Percentiles rank a stretch among this genome's conserved stretches.
phyloP scores from a whole-genome alignment of 768 basidiomycete genomes.

The Boletus edulis region DNA sequence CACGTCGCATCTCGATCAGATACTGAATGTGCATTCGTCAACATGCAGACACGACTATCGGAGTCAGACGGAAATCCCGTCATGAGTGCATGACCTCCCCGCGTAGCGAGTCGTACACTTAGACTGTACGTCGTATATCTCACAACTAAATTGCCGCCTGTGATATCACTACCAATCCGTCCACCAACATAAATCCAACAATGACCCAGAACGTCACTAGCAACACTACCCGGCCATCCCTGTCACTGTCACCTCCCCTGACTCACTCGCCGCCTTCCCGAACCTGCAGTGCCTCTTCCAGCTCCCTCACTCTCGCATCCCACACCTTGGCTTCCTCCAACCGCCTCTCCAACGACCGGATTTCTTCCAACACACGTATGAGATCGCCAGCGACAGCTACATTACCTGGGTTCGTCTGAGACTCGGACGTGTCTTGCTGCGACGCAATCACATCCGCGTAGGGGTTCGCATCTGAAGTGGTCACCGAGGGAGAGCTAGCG shows the following conservation, averaged over 20 bases:
- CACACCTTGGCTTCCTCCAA: constrained; percentile 25
- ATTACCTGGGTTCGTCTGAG: not conserved
- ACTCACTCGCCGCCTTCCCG: not conserved
- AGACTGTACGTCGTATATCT: too few species aligned
- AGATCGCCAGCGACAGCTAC: constrained; percentile 16
- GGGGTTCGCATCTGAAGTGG: not conserved
- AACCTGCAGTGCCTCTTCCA: constrained; percentile 26
- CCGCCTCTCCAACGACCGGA: constrained; percentile 19
- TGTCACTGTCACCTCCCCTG: not conserved
- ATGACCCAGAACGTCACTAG: too few species aligned
- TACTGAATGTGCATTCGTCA: too few species aligned
- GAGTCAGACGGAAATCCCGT: too few species aligned
- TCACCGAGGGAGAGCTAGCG: not conserved
- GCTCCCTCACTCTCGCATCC: constrained; percentile 26
- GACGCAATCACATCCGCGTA: not conserved
- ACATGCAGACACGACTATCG: too few species aligned
- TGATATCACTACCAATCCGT: too few species aligned
- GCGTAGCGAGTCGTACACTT: too few species aligned
- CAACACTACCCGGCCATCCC: too few species aligned
- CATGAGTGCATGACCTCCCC: too few species aligned
- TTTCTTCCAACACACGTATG: constrained; percentile 28
- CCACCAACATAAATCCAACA: too few species aligned
- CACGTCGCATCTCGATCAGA: too few species aligned
- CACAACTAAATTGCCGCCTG: too few species aligned
- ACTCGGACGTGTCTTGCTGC: not conserved